A percentile compares a stretch with the other conserved stretches of the same genome.
Evolutionary conservation across 352 stramenopile species (phyloP).

Genomic region (Globisporangium orthogonon): DNA sequence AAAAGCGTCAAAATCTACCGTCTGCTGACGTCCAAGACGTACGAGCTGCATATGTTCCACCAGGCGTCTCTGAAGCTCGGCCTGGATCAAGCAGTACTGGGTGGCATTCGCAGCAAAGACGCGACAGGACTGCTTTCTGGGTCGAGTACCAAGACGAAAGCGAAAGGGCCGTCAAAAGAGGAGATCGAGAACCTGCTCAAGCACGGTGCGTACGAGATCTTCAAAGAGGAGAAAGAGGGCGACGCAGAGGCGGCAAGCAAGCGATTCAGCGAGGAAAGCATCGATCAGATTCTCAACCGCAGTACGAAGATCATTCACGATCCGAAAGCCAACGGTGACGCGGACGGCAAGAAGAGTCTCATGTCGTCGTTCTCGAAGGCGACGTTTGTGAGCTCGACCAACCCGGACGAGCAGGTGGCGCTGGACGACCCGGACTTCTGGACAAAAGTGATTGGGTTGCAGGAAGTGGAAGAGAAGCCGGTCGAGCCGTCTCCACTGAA

Average conservation of each 20-base stretch:
- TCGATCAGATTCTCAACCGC: slow-evolving; percentile 95
- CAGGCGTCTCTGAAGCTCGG: slow-evolving; percentile 90
- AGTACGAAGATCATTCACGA: slow-evolving; percentile 87
- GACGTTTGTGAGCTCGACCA: slow-evolving; percentile 87
- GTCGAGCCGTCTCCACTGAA: slow-evolving; percentile 67
- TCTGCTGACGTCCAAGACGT: slow-evolving; percentile 88
- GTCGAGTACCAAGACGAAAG: slow-evolving; percentile 22
- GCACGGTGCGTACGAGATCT: slow-evolving; percentile 92
- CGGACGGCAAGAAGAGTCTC: slow-evolving; percentile 56
- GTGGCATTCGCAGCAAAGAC: slow-evolving; percentile 76
- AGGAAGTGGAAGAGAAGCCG: slow-evolving; percentile 56
- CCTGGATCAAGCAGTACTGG: slow-evolving; percentile 88
- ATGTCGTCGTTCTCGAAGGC: slow-evolving; percentile 92
- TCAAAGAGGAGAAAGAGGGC: slow-evolving; percentile 88
- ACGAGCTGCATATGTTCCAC: slow-evolving; percentile 93
- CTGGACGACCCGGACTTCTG: slow-evolving; percentile 93
- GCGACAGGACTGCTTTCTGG: slow-evolving; percentile 15
- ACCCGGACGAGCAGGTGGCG: slow-evolving; percentile 84
- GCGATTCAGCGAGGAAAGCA: slow-evolving; percentile 96
- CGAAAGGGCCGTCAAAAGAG: slow-evolving; percentile 74
- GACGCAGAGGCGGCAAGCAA: slow-evolving; percentile 91
- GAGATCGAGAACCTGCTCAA: slow-evolving; percentile 92
- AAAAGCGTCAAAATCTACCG: slow-evolving; percentile 93
- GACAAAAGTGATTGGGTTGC: slow-evolving; percentile 90
- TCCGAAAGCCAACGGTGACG: slow-evolving; percentile 41